A percentile compares a stretch with the other conserved stretches of the same genome.
phyloP scores from a whole-genome alignment of 331 rosid genomes.

The Malus hybrid region DNA sequence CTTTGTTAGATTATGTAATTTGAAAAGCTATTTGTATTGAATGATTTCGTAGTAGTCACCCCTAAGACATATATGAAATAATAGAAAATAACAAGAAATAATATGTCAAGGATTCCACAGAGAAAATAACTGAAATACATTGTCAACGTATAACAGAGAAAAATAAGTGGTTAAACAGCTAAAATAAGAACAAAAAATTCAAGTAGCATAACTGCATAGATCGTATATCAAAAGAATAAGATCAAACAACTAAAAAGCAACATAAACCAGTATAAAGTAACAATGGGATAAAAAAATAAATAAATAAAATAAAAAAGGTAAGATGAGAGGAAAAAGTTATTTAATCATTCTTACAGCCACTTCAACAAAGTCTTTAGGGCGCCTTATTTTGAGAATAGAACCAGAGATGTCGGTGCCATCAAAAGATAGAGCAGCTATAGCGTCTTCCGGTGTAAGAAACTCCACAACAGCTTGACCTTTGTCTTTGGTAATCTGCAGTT shows the following conservation, averaged over 20 bases:
- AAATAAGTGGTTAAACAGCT: neutral
- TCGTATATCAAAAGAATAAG: neutral
- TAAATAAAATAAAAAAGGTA: neutral
- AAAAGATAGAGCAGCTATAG: constrained; percentile 82
- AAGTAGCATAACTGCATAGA: neutral
- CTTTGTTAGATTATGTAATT: neutral
- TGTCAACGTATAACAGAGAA: neutral
- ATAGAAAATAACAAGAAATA: neutral
- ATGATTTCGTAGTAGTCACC: neutral
- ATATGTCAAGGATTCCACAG: neutral
- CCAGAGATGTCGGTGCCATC: constrained; percentile 68
- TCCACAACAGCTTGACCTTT: constrained; percentile 87
- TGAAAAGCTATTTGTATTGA: neutral
- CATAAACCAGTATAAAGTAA: neutral
- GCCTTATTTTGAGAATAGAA: constrained; percentile 61
- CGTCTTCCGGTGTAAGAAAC: constrained; percentile 90
- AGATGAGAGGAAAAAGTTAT: constrained; percentile 7
- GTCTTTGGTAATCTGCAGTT: constrained; percentile 73
- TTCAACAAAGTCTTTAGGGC: constrained; percentile 87
- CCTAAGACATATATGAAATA: neutral
- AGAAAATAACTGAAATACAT: neutral
- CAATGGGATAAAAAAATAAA: neutral
- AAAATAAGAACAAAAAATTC: neutral
- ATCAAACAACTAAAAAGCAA: neutral
- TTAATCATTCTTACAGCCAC: constrained; percentile 65